Evolutionary conservation across 2,329 filamentous ascomycete species (phyloP).

Genomic region (Sarocladium oryzae): DNA sequence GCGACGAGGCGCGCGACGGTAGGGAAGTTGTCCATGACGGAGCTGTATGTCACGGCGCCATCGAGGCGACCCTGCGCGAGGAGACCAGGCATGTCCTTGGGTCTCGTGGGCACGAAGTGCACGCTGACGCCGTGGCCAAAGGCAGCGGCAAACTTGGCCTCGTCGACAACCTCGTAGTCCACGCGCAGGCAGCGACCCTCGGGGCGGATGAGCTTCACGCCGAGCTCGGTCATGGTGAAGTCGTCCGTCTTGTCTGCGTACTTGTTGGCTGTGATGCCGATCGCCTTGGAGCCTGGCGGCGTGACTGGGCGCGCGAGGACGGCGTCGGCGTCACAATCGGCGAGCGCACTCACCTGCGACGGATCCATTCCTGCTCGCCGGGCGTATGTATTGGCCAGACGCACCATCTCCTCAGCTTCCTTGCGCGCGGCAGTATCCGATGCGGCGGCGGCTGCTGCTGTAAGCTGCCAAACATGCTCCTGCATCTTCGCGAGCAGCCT

Average conservation of each 20-base stretch:
- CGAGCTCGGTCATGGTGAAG: not conserved
- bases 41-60: not conserved
- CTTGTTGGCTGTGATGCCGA: conserved; percentile 8
- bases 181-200: conserved; percentile 7
- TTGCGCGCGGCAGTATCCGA: too few species aligned
- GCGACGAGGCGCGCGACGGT: too few species aligned
- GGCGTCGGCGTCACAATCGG: conserved; percentile 1
- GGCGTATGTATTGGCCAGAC: too few species aligned
- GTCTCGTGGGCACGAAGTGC: conserved; percentile 1
- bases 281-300: conserved; percentile 4
- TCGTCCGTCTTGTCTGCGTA: conserved; percentile 7
- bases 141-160: conserved; percentile 1
- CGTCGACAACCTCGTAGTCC: conserved; percentile 6
- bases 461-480: too few species aligned
- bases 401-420: too few species aligned
- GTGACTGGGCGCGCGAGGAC: conserved; percentile 2
- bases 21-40: too few species aligned
- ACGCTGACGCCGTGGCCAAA: conserved; percentile 1
- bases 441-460: too few species aligned
- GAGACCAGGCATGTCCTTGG: conserved; percentile 4
- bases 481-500: too few species aligned
- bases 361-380: not conserved
- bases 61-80: conserved; percentile 5
- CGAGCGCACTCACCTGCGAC: conserved; percentile 1
- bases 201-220: conserved; percentile 5